Evolutionary conservation across 306 rosid genomes (phyloP).

Genomic region (Mimosa bimucronata): DNA sequence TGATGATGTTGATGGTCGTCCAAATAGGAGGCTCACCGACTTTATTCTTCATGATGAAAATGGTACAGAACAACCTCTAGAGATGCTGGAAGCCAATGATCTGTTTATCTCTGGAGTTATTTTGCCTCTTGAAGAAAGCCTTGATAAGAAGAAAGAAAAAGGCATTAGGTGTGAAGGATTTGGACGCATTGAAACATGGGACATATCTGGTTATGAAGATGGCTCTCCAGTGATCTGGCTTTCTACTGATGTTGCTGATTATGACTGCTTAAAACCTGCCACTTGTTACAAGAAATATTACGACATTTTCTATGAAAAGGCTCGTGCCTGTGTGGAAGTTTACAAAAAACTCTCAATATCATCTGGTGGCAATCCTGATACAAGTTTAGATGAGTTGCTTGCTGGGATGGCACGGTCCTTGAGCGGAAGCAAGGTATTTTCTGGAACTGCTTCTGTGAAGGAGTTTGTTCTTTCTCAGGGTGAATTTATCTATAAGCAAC

Average conservation of each 20-base stretch:
- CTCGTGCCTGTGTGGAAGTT: slow-evolving; percentile 74
- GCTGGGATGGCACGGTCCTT: slow-evolving; percentile 83
- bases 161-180: slow-evolving; percentile 80
- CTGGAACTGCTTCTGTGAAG: slow-evolving; percentile 68
- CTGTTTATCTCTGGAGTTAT: slow-evolving; percentile 74
- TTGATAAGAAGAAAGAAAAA: slow-evolving; percentile 65
- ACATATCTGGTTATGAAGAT: slow-evolving; percentile 91
- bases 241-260: slow-evolving; percentile 84
- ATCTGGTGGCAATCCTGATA: slow-evolving; percentile 66
- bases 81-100: slow-evolving; percentile 79
- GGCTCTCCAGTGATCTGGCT: slow-evolving; percentile 86
- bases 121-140: slow-evolving; percentile 62
- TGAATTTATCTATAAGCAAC: slow-evolving; percentile 78
- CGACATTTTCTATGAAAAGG: slow-evolving; percentile 75
- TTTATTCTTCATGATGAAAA: slow-evolving; percentile 72
- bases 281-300: slow-evolving; percentile 66
- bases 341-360: slow-evolving; percentile 69
- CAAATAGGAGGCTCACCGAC: slow-evolving; percentile 76
- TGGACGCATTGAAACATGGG: slow-evolving; percentile 91
- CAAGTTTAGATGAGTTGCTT: slow-evolving; percentile 82
- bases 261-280: slow-evolving; percentile 78
- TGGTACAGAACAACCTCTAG: slow-evolving; percentile 69
- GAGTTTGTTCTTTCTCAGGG: slow-evolving; percentile 84
- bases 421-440: slow-evolving; percentile 68
- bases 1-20: slow-evolving; percentile 57